Base-by-base conservation (phyloP, 83 land plant species). In the Picea mariana region DNA sequence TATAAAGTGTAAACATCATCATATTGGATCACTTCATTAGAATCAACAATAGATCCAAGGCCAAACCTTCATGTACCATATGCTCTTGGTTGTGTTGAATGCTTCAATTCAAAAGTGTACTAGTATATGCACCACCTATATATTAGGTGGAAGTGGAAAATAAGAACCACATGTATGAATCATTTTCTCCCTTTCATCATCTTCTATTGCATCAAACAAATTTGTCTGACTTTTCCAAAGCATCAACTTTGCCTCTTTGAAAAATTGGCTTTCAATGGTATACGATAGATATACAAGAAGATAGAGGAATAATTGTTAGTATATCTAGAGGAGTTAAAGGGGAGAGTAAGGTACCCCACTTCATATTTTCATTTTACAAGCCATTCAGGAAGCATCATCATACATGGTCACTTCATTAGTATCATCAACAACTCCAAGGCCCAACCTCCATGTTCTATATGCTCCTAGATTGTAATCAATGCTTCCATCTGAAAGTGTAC, bases 301-400 rank as follows among this genome's bases (percentile, higher is more conserved):
- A 93, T 42, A 97, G 91, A 34, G 98, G 97, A 38, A 97, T 95
- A 6, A 92, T 87, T 60, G 99, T 92, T 5, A 97, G 99, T n/a
- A 97, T 95, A 83, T 97, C 99, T 58, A 93, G 81, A 38, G 95
- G 97, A 83, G 93, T 95, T 84, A 97, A 65, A 23, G 99, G 92
- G 11, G 98, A 97, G 85, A 34, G 38, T 97, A 95, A 0, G 99
- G 99, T 26, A 97, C 98, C 8, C 99, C 99, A 86, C 97, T 95
- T 27, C 99, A 98, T 60, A 97, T 95, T 81, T 97, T 97, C 98
- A 92, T 95, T 86, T 95, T 97, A 64, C 98, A 79, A 5, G 95
- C 95, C 99, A 97, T 97, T 40, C 99, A 16, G 99, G 99, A 34
- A 34, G 3, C 38, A 34, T 34, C 38, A 34, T 34, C 38, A 34